Evolutionary conservation across 345 rosid species (phyloP), one percentile per base, ranked within the genome.

Genomic region (Eucalyptus marginata): DNA sequence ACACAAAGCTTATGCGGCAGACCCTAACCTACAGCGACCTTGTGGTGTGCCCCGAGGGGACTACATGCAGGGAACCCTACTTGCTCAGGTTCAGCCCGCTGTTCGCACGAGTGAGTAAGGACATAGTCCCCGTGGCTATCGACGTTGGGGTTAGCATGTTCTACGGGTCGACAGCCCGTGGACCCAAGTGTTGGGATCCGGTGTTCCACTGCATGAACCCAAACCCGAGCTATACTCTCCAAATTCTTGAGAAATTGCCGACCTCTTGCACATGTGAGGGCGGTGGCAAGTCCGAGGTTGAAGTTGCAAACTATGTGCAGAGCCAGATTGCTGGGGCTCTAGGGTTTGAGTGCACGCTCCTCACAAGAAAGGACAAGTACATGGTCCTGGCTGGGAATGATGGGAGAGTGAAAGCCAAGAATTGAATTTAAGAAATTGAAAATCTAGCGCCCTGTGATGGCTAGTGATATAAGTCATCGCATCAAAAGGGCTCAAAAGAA

Each of bases 21-120:
- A 66, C 91, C 20, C 59, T 92, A n/a, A 51, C 64, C 20, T 33
- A 86, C 31, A 90, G 91, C 4, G 93, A 93, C 87, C 91, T 92
- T 2, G 92, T 90, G 89, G 92, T 93, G 40, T 92, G 92, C 56
- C 94, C 94, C 0, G 94, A 93, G 89, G 94, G 93, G 33, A 92
- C 93, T 8, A 92, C 94, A 3, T 92, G 93, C 86, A 88, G 94
- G 40, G 93, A 92, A 49, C 90, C 93, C 9, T 91, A 91, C 66
- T 84, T 93, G 52, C 86, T 93, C 76, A 87, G 93, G 59, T 93
- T 93, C 71, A 93, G 93, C 89, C 91, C 93, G 8, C 88, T 92
- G 51, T 93, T 93, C 20, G 81, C 91, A 2, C 93, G 89, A 87
- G 56, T 90, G 90, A 90, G 92, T 8, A 93, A 92, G 76, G 89